phyloP scores from a whole-genome alignment of 495 filamentous ascomycete species.

The Tirmania nivea region DNA sequence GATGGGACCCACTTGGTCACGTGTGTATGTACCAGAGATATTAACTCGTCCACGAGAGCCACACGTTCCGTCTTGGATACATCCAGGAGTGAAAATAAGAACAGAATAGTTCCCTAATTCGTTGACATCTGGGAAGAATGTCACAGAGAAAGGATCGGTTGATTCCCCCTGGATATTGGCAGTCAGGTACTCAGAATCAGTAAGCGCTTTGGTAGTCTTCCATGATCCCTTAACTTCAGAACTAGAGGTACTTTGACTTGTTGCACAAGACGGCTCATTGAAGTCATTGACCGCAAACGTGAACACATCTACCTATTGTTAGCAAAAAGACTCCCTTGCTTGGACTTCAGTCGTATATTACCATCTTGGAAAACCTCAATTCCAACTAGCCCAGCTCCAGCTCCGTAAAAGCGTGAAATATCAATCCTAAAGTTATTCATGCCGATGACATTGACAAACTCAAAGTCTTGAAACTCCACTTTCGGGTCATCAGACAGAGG shows the following conservation, averaged over 20 bases:
- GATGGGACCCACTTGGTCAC: conserved; percentile 17
- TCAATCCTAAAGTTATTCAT: conserved; percentile 81
- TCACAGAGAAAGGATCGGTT: conserved; percentile 29
- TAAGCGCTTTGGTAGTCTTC: conserved; percentile 25
- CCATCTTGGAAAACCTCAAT: conserved; percentile 73
- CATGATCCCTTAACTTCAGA: conserved; percentile 54
- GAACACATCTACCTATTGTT: conserved; percentile 39
- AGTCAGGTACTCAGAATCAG: conserved; percentile 54
- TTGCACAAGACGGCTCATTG: conserved; percentile 70
- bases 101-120: conserved; percentile 80
- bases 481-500: conserved; percentile 43
- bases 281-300: conserved; percentile 66
- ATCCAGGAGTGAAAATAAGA: conserved; percentile 78
- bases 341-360: conserved; percentile 7
- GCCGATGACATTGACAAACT: conserved; percentile 65
- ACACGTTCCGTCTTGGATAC: conserved; percentile 58
- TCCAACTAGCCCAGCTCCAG: conserved; percentile 66
- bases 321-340: conserved; percentile 5
- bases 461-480: conserved; percentile 64
- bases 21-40: conserved; percentile 37
- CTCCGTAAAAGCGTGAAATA: conserved; percentile 65
- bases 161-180: conserved; percentile 35
- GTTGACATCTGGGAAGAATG: conserved; percentile 65
- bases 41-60: conserved; percentile 50
- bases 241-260: conserved; percentile 37